These are phyloP conservation scores for Aquilaria sinensis DNA, from an alignment of 345 rosid species.

Conservation along the genomic window DNA sequence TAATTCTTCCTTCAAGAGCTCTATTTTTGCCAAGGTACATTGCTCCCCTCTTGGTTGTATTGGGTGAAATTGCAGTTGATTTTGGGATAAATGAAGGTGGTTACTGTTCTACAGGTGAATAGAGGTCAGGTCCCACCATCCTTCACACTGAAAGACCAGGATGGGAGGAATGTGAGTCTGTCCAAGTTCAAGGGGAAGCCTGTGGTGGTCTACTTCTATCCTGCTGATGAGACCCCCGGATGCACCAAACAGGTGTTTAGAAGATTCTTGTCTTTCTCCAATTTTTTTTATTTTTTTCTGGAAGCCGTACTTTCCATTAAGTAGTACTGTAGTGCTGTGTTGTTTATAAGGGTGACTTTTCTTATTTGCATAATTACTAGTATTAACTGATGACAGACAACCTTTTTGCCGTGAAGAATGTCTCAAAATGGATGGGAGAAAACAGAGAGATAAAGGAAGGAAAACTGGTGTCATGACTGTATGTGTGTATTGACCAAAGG, in stretches of 20 bases:
- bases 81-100: constrained; percentile 1
- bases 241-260: constrained; percentile 85
- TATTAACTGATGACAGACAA: neutral
- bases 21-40: constrained; percentile 81
- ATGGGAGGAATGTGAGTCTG: constrained; percentile 70
- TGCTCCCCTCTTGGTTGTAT: constrained; percentile 8
- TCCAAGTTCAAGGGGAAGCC: constrained; percentile 91
- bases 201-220: constrained; percentile 85
- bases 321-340: too few species aligned
- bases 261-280: neutral
- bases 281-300: neutral
- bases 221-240: constrained; percentile 94
- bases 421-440: too few species aligned
- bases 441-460: too few species aligned
- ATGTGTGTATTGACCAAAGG: too few species aligned
- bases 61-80: neutral
- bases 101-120: constrained; percentile 41
- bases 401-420: neutral
- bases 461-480: neutral
- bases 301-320: neutral
- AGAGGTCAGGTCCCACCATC: constrained; percentile 74
- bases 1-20: constrained; percentile 28
- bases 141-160: constrained; percentile 86
- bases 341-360: too few species aligned
- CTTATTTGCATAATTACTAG: too few species aligned